A percentile compares a stretch with the other conserved stretches of the same genome.
Conservation (phyloP, 2,329 filamentous ascomycete species). For the Arthrobotrys megalospora region DNA sequence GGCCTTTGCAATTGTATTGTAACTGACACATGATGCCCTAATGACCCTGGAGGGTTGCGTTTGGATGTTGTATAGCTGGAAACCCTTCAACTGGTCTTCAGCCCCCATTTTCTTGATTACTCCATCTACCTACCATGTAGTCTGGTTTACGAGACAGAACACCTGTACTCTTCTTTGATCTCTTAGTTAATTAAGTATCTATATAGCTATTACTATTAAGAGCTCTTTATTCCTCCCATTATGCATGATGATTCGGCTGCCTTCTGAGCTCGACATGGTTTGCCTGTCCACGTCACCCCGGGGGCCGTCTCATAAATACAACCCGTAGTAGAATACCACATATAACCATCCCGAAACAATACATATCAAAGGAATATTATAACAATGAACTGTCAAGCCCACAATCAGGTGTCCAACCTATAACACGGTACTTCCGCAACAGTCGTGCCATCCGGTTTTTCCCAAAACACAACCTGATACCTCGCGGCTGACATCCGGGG, state of each 20-base stretch:
- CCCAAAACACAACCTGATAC: slow-evolving; percentile 26
- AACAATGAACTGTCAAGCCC: neutral
- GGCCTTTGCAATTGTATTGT: slow-evolving; percentile 13
- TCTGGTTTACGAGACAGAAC: slow-evolving; percentile 25
- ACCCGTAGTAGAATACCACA: slow-evolving; percentile 3
- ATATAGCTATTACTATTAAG: neutral
- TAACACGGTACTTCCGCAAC: slow-evolving; percentile 25
- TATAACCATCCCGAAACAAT: neutral
- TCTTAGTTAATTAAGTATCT: neutral
- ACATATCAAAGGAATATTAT: neutral
- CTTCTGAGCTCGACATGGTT: slow-evolving; percentile 1
- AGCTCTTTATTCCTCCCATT: neutral
- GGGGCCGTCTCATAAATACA: neutral
- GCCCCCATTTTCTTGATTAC: neutral
- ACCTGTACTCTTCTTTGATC: neutral
- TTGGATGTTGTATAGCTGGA: slow-evolving; percentile 9
- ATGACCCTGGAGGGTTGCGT: neutral
- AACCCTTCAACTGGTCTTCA: neutral
- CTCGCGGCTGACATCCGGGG: slow-evolving; percentile 1
- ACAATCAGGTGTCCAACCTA: neutral
- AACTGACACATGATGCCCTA: slow-evolving; percentile 10
- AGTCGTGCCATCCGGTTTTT: slow-evolving; percentile 7
- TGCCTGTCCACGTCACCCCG: neutral
- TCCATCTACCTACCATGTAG: neutral
- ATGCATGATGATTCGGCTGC: neutral